Evolutionary conservation across 163 green algal genomes (phyloP).

Genomic region (Scenedesmus sp.): DNA sequence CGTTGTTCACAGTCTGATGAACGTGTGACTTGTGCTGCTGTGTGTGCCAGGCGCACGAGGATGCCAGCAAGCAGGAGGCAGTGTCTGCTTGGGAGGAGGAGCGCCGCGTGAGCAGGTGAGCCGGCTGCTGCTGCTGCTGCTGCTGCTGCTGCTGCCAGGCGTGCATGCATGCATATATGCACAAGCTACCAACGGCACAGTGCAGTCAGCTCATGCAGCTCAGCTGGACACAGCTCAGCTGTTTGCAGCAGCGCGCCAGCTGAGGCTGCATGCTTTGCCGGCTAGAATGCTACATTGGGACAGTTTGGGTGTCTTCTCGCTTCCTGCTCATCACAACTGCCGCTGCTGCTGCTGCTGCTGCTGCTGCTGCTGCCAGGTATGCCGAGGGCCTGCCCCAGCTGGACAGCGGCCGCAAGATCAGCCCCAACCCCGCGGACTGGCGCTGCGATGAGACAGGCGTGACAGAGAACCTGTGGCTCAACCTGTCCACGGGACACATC

Average conservation of each 20-base stretch:
- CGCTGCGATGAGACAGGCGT: conserved; percentile 92
- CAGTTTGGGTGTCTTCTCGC: too few species aligned
- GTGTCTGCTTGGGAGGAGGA: conserved; percentile 90
- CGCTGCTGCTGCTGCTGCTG: neutral
- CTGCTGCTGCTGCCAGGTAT: conserved; percentile 57
- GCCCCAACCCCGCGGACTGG: conserved; percentile 87
- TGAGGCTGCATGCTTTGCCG: too few species aligned
- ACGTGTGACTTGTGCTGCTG: neutral
- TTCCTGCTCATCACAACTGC: neutral
- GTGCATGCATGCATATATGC: neutral
- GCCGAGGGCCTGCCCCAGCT: conserved; percentile 71
- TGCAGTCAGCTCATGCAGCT: conserved; percentile 65
- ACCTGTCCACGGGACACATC: conserved; percentile 96
- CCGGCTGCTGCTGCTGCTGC: conserved; percentile 56
- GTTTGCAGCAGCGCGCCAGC: neutral
- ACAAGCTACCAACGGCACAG: too few species aligned
- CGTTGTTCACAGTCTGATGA: neutral
- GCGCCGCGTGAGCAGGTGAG: conserved; percentile 78
- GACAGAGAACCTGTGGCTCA: conserved; percentile 98
- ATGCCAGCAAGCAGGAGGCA: conserved; percentile 70
- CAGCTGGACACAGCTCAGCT: neutral
- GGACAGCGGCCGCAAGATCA: conserved; percentile 70
- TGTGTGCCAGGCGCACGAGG: conserved; percentile 81
- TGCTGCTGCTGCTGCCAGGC: neutral
- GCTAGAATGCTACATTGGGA: too few species aligned